Conservation (phyloP, 495 filamentous ascomycete genomes). For the Aspergillus nidulans region DNA sequence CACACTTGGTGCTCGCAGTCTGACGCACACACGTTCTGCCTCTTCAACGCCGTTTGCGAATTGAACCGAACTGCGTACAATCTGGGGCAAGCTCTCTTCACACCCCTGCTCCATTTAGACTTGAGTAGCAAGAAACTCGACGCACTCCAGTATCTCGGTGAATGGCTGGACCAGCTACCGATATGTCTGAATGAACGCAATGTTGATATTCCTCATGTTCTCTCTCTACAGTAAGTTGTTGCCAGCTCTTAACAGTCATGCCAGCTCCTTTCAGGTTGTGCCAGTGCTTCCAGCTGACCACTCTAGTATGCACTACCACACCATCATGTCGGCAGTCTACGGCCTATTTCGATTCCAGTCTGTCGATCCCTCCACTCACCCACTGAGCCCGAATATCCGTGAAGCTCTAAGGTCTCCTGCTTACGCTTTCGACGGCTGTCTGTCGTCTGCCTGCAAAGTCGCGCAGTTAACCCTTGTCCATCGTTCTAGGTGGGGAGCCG, state of each 20-base stretch:
- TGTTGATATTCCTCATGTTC: slow-evolving; percentile 25
- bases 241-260: too few relatives aligned
- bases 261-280: background rate
- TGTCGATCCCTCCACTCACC: background rate
- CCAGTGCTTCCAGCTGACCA: background rate
- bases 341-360: slow-evolving; percentile 1
- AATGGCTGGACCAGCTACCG: slow-evolving; percentile 23
- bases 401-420: background rate
- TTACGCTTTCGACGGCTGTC: slow-evolving; percentile 9
- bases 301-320: slow-evolving; percentile 28
- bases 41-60: slow-evolving; percentile 23
- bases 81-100: slow-evolving; percentile 18
- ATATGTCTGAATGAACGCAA: slow-evolving; percentile 16
- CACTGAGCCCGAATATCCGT: background rate
- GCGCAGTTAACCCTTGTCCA: slow-evolving; percentile 22
- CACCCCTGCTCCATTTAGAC: slow-evolving; percentile 8
- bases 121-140: slow-evolving; percentile 13
- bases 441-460: slow-evolving; percentile 18
- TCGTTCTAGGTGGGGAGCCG: slow-evolving; percentile 21
- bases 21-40: slow-evolving; percentile 21
- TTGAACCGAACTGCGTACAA: slow-evolving; percentile 25
- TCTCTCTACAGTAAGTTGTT: slow-evolving; percentile 35
- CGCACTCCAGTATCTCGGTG: slow-evolving; percentile 17
- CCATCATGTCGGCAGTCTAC: slow-evolving; percentile 23
- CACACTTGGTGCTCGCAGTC: slow-evolving; percentile 31